A percentile compares a stretch with the other conserved stretches of the same genome.
phyloP scores from a whole-genome alignment of 306 rosid species.

The Comarum palustre region DNA sequence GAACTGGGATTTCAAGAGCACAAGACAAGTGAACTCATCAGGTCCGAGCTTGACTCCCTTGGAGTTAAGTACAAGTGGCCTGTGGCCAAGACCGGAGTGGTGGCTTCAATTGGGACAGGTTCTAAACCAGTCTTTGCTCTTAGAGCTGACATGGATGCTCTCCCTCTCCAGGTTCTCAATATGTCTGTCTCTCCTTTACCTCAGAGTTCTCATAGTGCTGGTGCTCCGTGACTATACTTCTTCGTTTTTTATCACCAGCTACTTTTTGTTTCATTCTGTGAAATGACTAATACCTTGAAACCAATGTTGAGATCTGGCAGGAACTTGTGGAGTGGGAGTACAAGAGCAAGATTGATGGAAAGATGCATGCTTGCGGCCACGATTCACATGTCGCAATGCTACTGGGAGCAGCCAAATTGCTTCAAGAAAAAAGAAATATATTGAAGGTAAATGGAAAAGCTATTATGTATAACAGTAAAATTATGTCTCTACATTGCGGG shows the following conservation, averaged over 20 bases:
- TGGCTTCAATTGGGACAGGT: conserved; percentile 34
- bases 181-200: neutral
- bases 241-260: neutral
- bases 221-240: neutral
- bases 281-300: neutral
- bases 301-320: conserved; percentile 15
- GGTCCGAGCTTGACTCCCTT: conserved; percentile 41
- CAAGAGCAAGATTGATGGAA: conserved; percentile 49
- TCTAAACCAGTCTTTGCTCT: conserved; percentile 37
- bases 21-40: conserved; percentile 43
- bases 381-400: conserved; percentile 58
- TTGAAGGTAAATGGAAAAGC: conserved; percentile 18
- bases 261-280: neutral
- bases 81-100: conserved; percentile 40
- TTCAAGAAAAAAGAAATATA: conserved; percentile 25
- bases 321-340: conserved; percentile 51
- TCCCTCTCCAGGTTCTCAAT: conserved; percentile 33
- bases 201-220: neutral
- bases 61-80: conserved; percentile 44
- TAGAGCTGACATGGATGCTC: conserved; percentile 52
- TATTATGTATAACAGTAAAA: neutral
- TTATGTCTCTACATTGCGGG: neutral
- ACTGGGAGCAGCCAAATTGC: conserved; percentile 54
- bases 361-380: conserved; percentile 55
- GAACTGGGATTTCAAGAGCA: conserved; percentile 46